Evolutionary conservation across 2,329 filamentous ascomycete genomes (phyloP).

Genomic region (Diplodia intermedia): DNA sequence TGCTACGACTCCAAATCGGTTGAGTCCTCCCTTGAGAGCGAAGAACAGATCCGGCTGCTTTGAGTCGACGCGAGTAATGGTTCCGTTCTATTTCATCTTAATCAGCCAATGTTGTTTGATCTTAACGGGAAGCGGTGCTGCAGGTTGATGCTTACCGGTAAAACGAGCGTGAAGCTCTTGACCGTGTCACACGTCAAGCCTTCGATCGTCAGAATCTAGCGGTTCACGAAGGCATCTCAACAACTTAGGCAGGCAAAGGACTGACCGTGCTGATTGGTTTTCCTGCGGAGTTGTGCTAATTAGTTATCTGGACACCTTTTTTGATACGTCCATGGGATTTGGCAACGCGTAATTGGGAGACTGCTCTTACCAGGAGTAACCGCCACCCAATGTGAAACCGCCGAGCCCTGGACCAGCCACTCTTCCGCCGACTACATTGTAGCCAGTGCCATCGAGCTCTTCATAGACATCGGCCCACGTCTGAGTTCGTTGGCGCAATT

Average conservation of each 20-base stretch:
- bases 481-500: background rate
- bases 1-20: slow-evolving; percentile 50
- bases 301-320: background rate
- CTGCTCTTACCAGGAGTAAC: slow-evolving; percentile 12
- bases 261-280: slow-evolving; percentile 13
- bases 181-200: slow-evolving; percentile 19
- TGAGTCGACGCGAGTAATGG: slow-evolving; percentile 9
- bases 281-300: background rate
- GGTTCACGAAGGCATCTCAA: too few species aligned
- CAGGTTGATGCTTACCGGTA: background rate
- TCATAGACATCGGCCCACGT: slow-evolving; percentile 17
- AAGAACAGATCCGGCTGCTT: slow-evolving; percentile 42
- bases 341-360: background rate
- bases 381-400: slow-evolving; percentile 8
- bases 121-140: fast-evolving
- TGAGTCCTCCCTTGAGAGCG: slow-evolving; percentile 47
- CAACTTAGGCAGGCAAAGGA: background rate
- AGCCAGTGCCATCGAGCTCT: slow-evolving; percentile 2
- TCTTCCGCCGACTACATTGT: slow-evolving; percentile 13
- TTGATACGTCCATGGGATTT: background rate
- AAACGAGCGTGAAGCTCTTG: slow-evolving; percentile 10
- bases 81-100: background rate
- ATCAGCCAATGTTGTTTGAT: background rate
- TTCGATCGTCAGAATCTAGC: background rate
- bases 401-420: slow-evolving; percentile 4